Percentiles rank a stretch among this genome's conserved stretches.
Evolutionary conservation across 179 eudicot species (phyloP).

Genomic region (Patellifolia procumbens): DNA sequence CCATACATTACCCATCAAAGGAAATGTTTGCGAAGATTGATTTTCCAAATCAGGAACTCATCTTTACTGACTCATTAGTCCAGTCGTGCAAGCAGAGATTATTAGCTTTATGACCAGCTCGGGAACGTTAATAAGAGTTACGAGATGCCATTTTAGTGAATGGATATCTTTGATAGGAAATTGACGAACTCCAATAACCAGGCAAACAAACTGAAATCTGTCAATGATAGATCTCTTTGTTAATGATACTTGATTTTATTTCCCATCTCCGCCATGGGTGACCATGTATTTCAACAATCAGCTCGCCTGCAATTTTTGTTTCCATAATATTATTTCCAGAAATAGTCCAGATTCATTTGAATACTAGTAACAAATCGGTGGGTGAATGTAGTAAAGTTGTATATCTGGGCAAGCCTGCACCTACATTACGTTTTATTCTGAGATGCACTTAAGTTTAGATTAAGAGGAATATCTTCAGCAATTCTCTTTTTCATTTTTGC

Average conservation of each 20-base stretch:
- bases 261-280: not conserved
- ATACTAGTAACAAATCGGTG: not conserved
- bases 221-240: conserved; percentile 3
- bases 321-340: not conserved
- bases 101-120: conserved; percentile 10
- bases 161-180: conserved; percentile 14
- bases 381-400: too few relatives aligned
- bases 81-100: not conserved
- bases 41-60: conserved; percentile 1
- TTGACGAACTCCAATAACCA: not conserved
- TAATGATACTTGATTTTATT: conserved; percentile 11
- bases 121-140: not conserved
- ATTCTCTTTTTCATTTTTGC: too few relatives aligned
- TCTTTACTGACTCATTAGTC: conserved; percentile 8
- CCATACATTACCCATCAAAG: not conserved
- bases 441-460: not conserved
- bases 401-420: too few relatives aligned
- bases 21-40: not conserved
- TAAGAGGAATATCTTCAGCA: too few relatives aligned
- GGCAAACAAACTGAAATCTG: conserved; percentile 3
- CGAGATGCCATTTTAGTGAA: not conserved
- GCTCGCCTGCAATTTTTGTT: not conserved
- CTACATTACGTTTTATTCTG: not conserved
- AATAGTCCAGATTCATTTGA: not conserved
- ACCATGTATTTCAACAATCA: not conserved